phyloP scores from a whole-genome alignment of 2,329 filamentous ascomycete species.

The Exophiala phaeomuriformis region DNA sequence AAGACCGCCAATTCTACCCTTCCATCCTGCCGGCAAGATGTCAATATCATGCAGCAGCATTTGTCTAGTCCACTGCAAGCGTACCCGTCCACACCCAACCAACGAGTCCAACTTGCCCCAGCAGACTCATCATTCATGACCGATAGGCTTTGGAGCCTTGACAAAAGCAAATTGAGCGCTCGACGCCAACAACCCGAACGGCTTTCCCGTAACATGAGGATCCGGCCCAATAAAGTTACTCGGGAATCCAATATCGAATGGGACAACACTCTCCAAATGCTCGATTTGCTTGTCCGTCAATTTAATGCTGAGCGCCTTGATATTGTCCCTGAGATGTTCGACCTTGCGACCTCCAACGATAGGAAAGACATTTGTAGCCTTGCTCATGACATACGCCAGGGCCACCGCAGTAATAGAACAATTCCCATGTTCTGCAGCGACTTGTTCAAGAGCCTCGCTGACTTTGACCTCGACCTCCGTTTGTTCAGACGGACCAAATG shows the following conservation, averaged over 20 bases:
- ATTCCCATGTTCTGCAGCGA: conserved; percentile 11
- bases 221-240: conserved; percentile 31
- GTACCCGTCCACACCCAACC: too few relatives aligned
- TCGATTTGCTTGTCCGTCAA: conserved; percentile 48
- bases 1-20: too few relatives aligned
- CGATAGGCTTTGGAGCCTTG: neutral
- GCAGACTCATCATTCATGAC: neutral
- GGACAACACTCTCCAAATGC: conserved; percentile 46
- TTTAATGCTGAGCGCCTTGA: conserved; percentile 46
- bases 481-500: conserved; percentile 15
- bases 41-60: too few relatives aligned
- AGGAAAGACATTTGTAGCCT: conserved; percentile 48
- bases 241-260: conserved; percentile 54
- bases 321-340: conserved; percentile 50
- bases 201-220: conserved; percentile 1
- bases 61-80: too few relatives aligned
- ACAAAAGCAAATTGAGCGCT: neutral
- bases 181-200: neutral
- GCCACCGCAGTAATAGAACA: conserved; percentile 33
- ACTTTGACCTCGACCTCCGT: conserved; percentile 17
- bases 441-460: conserved; percentile 14
- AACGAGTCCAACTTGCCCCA: too few relatives aligned
- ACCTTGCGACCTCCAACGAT: conserved; percentile 48
- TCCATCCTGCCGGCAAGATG: too few relatives aligned
- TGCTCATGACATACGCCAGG: conserved; percentile 46